Evolutionary conservation across 192 early-diverging fungal genomes (phyloP).

Genomic region (Podila horticola): DNA sequence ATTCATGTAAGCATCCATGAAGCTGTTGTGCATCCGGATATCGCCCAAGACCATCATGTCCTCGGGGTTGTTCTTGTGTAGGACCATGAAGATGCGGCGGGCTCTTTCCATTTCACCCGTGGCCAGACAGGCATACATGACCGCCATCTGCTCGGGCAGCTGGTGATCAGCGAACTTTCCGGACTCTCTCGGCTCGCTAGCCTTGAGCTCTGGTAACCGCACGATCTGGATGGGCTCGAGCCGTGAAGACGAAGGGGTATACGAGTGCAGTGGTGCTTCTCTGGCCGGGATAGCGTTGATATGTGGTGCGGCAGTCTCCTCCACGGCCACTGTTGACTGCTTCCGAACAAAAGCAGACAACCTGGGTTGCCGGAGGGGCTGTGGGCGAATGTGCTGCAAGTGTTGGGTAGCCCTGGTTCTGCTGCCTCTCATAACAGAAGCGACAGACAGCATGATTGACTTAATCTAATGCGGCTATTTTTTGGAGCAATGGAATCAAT

Average conservation of each 20-base stretch:
- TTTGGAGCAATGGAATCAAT: neutral
- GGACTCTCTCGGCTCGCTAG: constrained; percentile 23
- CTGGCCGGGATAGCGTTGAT: neutral
- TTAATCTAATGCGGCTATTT: neutral
- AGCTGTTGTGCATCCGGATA: constrained; percentile 81
- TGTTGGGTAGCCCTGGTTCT: constrained; percentile 6
- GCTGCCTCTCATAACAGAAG: constrained; percentile 38
- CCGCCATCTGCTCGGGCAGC: constrained; percentile 77
- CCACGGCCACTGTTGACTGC: constrained; percentile 35
- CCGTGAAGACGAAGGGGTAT: constrained; percentile 15
- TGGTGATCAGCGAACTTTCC: constrained; percentile 50
- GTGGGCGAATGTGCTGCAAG: neutral
- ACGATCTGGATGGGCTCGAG: constrained; percentile 45
- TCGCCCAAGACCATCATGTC: constrained; percentile 79
- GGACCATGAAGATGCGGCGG: constrained; percentile 71
- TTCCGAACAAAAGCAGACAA: neutral
- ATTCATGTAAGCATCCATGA: constrained; percentile 78
- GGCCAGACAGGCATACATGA: constrained; percentile 82
- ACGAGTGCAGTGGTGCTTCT: constrained; percentile 30
- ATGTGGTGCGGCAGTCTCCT: constrained; percentile 12
- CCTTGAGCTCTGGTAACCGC: constrained; percentile 30
- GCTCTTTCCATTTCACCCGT: constrained; percentile 80
- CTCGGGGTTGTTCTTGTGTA: constrained; percentile 69
- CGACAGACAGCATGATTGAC: constrained; percentile 36
- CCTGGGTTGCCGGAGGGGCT: neutral